Evolutionary conservation across 1,284 basidiomycete genomes (phyloP), one percentile per base, ranked within the genome.

Genomic region (Fistulinella cinereoalba): DNA sequence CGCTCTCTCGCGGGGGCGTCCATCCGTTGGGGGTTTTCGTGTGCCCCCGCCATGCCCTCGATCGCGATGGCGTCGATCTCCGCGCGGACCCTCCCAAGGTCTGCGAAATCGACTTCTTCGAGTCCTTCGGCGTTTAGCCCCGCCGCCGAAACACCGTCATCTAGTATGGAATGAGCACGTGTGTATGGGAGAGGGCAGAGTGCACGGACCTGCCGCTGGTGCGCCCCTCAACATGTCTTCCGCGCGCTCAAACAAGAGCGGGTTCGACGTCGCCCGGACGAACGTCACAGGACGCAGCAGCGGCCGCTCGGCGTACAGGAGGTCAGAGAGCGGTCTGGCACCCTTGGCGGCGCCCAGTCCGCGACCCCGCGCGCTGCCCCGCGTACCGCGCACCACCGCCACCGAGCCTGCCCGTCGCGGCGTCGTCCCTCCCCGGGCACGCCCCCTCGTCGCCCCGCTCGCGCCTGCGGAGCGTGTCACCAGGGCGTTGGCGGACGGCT

Each of bases 221-320:
- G 32, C 83, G 69, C 53, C n/a, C n/a, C 81, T 66, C 33, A 88
- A 61, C 11, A 88, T 69, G n/a, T 88, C 85, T 41, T 88, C 85
- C 43, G 81, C 72, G 25, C 80, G 58, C 52, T 79, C 59, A 59
- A 89, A 89, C 23, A 89, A 64, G n/a, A 67, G 73, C 8, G 72
- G 74, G 3, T 76, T 80, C 39, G 73, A 47, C 8, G 72, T 69
- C 1, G 83, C 79, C 10, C 71, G 77, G n/a, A 89, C 83, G 55
- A 89, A 89, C 16, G 69, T 66, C 51, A 89, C 71, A 0, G 86
- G 86, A 22, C 71, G 69, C 12, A 88, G 69, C 0, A 80, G 67
- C 3, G 84, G 85, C 27, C 87, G 68, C 39, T 81, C 76, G 25
- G 75, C 65, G 50, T 77, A 73, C 11, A 85, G 65, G 24, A 81